Base-by-base conservation (phyloP, 139 green algal genomes). In the Volvox africanus region DNA sequence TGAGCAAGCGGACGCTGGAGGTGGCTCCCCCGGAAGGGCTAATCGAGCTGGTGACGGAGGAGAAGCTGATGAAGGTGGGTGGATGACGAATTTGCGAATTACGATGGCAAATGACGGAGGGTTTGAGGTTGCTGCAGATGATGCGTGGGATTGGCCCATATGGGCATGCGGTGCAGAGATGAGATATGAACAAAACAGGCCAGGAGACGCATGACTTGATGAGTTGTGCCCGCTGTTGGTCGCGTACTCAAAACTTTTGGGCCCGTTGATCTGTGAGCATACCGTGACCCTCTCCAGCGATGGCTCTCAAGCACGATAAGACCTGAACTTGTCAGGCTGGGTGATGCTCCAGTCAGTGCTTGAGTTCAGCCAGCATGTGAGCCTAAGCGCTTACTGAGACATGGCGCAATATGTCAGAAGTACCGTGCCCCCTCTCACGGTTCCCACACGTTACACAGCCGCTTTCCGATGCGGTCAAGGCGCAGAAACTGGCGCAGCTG, bases 11-110 rank as follows among this genome's bases (percentile, higher is more conserved):
- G 62, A 67, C n/a, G 2, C 80, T 95, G 68, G 30, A 89, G 35
- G 81, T 95, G 30, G 44, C 77, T 55, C 90, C 90, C 6, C 93
- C 93, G 0, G 92, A 94, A 71, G 93, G 93, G 20, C 79, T 95
- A 75, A 73, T 95, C 62, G 92, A 95, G 20, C 67, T 94, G 55
- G 14, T 26, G 22, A 77, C 88, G 17, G 67, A 22, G 21, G 75
- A 87, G 90, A 75, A 77, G 71, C 71, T 93, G 36, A 37, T 24
- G n/a, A 91, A 89, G 91, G 91, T 93, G 71, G 33, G 61, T 19
- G 65, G 65, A 2, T 9, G 65, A 9, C 21, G 65, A 30, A 28
- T 24, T 24, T 24, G 65, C 17, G 62, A 69, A 17, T 17, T 69
- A 19, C 17, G 62, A 19, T 17, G 19, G 62, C 17, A 19, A 73